Base-by-base conservation (phyloP, 495 filamentous ascomycete genomes). In the Trichoderma gamsii region DNA sequence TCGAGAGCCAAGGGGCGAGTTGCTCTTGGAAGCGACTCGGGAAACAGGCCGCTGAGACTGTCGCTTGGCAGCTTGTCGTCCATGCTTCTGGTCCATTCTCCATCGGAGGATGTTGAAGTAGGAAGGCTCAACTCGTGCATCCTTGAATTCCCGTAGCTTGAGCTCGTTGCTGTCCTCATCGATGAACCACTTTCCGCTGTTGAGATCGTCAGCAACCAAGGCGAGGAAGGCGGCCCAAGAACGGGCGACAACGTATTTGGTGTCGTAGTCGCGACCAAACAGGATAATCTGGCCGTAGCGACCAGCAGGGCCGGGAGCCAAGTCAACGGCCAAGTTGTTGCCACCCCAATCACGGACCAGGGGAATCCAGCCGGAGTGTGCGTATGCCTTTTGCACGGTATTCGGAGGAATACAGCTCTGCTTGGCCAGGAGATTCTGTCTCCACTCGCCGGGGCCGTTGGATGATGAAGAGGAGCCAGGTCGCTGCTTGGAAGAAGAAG, bases 301-400 rank as follows among this genome's bases (percentile, higher is more conserved):
- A 25, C 95, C 95, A 18, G 86, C 85, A 3, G 95, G 91, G 2
- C 95, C 96, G 44, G 95, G 95, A 25, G 96, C 92, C 63, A 99
- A 85, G 77, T 99, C 95, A 41, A 97, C 87, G 16, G 93, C 93
- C 72, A 99, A 82, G 80, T 94, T 92, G 84, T 99, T 99, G 72
- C 95, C 95, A 72, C 95, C 95, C 95, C 95, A 99, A 76, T 99
- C 95, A 67, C 95, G 90, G 27, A 92, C 93, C 41, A 99, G 83
- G 41, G 95, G 95, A 71, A 99, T 97, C 95, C 95, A 99, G 29
- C 87, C 90, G 4, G 94, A 90, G 74, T 98, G 95, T 15, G 92
- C 90, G 75, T 99, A 99, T 0, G 90, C 91, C 76, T 95, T 96
- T 72, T 96, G 93, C 63, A 98, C 88, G 12, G 92, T 87, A 70